Evolutionary conservation across 345 rosid genomes (phyloP).

Genomic region (Lumnitzera littorea): DNA sequence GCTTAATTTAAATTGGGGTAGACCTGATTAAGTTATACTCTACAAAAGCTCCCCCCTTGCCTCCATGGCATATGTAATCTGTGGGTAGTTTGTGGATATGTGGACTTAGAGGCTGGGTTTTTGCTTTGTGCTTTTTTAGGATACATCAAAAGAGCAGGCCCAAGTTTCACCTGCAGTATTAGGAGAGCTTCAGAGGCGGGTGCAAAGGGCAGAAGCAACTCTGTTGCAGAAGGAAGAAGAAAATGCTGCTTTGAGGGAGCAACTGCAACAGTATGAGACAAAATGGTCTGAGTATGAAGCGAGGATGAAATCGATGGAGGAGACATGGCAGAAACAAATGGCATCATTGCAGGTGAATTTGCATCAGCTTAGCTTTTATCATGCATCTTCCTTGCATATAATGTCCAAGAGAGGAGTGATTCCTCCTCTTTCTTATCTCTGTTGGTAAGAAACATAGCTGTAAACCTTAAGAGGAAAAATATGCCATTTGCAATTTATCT

Average conservation of each 20-base stretch:
- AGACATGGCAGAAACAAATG: conserved; percentile 92
- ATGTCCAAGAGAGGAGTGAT: too few species aligned
- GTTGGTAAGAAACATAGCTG: too few species aligned
- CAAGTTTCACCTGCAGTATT: conserved; percentile 44
- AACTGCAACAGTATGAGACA: conserved; percentile 58
- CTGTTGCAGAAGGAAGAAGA: conserved; percentile 76
- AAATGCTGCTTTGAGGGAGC: conserved; percentile 62
- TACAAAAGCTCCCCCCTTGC: too few species aligned
- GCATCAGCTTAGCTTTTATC: background rate
- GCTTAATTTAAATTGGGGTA: too few species aligned
- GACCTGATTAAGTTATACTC: background rate
- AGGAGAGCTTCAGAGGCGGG: conserved; percentile 65
- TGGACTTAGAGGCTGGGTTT: conserved; percentile 5
- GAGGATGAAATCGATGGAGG: conserved; percentile 94
- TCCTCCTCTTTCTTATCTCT: too few species aligned
- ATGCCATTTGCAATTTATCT: too few species aligned
- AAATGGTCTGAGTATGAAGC: conserved; percentile 76
- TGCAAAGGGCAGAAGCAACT: conserved; percentile 60
- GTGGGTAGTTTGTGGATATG: background rate
- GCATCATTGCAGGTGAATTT: conserved; percentile 69
- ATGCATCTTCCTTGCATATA: too few species aligned
- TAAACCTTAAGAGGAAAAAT: too few species aligned
- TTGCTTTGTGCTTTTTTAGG: conserved; percentile 30
- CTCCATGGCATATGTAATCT: too few species aligned
- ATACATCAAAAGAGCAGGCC: conserved; percentile 43